phyloP scores from a whole-genome alignment of 192 early-diverging fungal genomes.

The Pecoramyces ruminantium region DNA sequence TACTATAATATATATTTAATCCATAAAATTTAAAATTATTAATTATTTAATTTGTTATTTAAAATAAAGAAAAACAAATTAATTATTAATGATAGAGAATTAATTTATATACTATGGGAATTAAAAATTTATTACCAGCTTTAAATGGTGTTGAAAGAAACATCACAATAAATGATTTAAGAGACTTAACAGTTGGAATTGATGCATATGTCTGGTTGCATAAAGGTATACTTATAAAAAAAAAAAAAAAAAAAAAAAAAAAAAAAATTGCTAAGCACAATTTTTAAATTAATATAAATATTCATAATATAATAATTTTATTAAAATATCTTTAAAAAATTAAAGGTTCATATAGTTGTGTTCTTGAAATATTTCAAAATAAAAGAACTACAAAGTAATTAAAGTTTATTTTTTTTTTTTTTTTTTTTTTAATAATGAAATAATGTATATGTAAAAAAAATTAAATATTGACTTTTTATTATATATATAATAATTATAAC shows the following conservation, averaged over 20 bases:
- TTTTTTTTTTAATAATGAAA: too few relatives aligned
- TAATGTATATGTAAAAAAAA: neutral
- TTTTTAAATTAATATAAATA: too few relatives aligned
- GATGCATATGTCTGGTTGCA: conserved; percentile 90
- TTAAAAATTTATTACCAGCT: conserved; percentile 65
- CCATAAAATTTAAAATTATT: too few relatives aligned
- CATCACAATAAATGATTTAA: conserved; percentile 52
- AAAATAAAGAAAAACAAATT: too few relatives aligned
- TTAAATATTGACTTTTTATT: neutral
- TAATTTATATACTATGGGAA: conserved; percentile 71
- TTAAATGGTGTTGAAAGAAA: conserved; percentile 41
- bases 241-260: neutral
- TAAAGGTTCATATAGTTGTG: conserved; percentile 73
- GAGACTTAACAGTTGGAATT: conserved; percentile 57
- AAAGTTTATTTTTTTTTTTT: neutral
- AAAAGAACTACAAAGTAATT: conserved; percentile 48
- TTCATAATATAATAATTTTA: too few relatives aligned
- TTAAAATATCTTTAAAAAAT: too few relatives aligned
- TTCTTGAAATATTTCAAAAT: conserved; percentile 52
- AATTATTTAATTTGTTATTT: too few relatives aligned
- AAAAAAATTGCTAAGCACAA: conserved; percentile 25
- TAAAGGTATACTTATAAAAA: conserved; percentile 1
- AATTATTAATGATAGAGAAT: too few relatives aligned
- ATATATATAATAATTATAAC: neutral
- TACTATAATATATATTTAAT: too few relatives aligned